phyloP scores from a whole-genome alignment of 768 basidiomycete genomes.

The Nidularia sp. region DNA sequence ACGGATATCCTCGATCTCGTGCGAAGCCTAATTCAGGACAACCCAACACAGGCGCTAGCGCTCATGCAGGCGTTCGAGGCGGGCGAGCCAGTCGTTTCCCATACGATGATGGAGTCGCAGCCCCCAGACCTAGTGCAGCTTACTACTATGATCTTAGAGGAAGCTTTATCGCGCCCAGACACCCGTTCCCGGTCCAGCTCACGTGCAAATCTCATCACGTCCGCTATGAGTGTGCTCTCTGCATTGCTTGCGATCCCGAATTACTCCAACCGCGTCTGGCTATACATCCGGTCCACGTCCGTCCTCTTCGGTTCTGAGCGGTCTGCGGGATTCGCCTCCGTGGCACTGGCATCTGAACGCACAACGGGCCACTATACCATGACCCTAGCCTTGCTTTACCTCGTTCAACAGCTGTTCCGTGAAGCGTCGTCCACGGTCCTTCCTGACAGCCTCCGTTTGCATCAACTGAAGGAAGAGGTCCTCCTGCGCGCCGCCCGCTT shows the following conservation, averaged over 20 bases:
- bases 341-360: constrained; percentile 67
- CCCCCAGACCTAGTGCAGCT: constrained; percentile 76
- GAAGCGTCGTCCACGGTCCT: constrained; percentile 63
- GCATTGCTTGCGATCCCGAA: constrained; percentile 69
- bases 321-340: constrained; percentile 51
- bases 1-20: constrained; percentile 78
- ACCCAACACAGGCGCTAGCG: constrained; percentile 56
- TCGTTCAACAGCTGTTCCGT: constrained; percentile 71
- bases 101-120: constrained; percentile 46
- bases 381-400: constrained; percentile 73
- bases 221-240: constrained; percentile 77
- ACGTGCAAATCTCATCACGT: constrained; percentile 65
- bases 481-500: constrained; percentile 73
- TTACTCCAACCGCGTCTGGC: constrained; percentile 83
- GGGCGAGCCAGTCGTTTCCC: constrained; percentile 47
- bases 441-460: constrained; percentile 55
- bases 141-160: constrained; percentile 78
- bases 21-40: constrained; percentile 70
- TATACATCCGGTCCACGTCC: constrained; percentile 77
- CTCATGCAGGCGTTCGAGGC: constrained; percentile 68
- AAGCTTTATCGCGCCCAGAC: constrained; percentile 58
- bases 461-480: constrained; percentile 80
- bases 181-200: constrained; percentile 33
- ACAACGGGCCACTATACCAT: constrained; percentile 75
- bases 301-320: constrained; percentile 70